A percentile compares a stretch with the other conserved stretches of the same genome.
Evolutionary conservation across 805 yeast species (phyloP).

Genomic region (Wickerhamiella azyma): DNA sequence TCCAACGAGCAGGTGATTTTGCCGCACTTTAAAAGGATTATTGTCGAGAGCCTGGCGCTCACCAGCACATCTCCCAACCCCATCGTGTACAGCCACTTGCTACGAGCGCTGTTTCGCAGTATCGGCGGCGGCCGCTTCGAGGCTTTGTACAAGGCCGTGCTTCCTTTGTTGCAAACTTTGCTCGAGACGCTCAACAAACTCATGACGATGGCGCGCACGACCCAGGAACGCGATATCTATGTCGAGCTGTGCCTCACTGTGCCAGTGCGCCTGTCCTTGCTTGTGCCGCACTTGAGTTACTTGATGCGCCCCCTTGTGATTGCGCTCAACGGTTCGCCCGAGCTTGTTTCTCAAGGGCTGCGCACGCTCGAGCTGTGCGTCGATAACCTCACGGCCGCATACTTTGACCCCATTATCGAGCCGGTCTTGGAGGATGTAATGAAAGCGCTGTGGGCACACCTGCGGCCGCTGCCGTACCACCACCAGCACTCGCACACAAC

Average conservation of each 20-base stretch:
- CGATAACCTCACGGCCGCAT: constrained; percentile 89
- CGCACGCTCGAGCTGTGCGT: constrained; percentile 91
- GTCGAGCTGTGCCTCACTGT: constrained; percentile 92
- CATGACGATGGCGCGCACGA: constrained; percentile 68
- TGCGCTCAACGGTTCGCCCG: constrained; percentile 83
- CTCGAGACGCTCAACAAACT: constrained; percentile 75
- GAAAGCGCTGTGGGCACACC: constrained; percentile 82
- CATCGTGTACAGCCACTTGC: constrained; percentile 71
- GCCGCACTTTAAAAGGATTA: constrained; percentile 76
- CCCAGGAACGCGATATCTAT: constrained; percentile 84
- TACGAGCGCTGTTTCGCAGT: constrained; percentile 79
- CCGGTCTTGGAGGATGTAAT: constrained; percentile 92
- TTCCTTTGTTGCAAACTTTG: constrained; percentile 78
- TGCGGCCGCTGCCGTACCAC: constrained; percentile 84
- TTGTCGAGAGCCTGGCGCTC: constrained; percentile 60
- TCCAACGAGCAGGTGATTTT: constrained; percentile 76
- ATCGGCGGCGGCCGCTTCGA: constrained; percentile 97
- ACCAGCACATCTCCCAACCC: constrained; percentile 87
- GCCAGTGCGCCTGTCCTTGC: constrained; percentile 83
- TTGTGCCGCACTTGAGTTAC: constrained; percentile 83
- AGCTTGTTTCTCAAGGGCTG: constrained; percentile 84
- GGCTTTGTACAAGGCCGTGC: constrained; percentile 76
- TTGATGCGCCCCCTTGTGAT: constrained; percentile 83
- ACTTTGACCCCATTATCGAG: constrained; percentile 92
- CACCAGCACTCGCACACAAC: constrained; percentile 95